Percentiles rank a stretch among this genome's conserved stretches.
Evolutionary conservation across 2,329 filamentous ascomycete species (phyloP).

Genomic region (Aplosporella prunicola): DNA sequence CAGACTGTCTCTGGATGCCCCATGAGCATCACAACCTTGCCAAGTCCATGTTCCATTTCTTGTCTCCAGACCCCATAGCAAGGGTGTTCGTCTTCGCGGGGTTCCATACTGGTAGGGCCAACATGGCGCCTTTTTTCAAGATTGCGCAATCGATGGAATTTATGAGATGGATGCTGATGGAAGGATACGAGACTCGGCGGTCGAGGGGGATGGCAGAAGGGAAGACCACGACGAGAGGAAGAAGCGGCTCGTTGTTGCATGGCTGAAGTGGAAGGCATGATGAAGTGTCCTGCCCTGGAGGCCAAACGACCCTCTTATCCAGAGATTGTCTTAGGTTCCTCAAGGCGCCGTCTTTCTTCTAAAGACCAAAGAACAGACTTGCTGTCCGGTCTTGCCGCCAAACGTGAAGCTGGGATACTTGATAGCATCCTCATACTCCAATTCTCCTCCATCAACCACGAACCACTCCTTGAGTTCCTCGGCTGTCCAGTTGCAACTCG

Average conservation of each 20-base stretch:
- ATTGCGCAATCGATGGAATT: conserved; percentile 52
- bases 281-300: background rate
- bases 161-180: conserved; percentile 63
- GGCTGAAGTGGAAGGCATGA: conserved; percentile 17
- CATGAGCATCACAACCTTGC: conserved; percentile 60
- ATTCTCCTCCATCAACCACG: conserved; percentile 37
- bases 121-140: conserved; percentile 57
- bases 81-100: conserved; percentile 58
- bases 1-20: conserved; percentile 69
- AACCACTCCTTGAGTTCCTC: conserved; percentile 78
- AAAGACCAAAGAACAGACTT: conserved; percentile 81
- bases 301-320: background rate
- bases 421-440: conserved; percentile 58
- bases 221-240: conserved; percentile 57
- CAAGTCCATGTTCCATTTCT: conserved; percentile 53
- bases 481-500: conserved; percentile 98
- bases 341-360: conserved; percentile 32
- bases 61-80: conserved; percentile 37
- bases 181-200: conserved; percentile 49
- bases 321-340: conserved; percentile 1
- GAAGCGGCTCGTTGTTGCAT: conserved; percentile 58
- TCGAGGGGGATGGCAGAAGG: conserved; percentile 44
- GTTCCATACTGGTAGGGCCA: conserved; percentile 61
- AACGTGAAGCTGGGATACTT: conserved; percentile 83
- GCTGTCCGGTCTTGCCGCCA: conserved; percentile 79